Percentiles rank a stretch among this genome's conserved stretches.
phyloP scores from a whole-genome alignment of 1,284 basidiomycete species.

The Exobasidium cylindrosporum region DNA sequence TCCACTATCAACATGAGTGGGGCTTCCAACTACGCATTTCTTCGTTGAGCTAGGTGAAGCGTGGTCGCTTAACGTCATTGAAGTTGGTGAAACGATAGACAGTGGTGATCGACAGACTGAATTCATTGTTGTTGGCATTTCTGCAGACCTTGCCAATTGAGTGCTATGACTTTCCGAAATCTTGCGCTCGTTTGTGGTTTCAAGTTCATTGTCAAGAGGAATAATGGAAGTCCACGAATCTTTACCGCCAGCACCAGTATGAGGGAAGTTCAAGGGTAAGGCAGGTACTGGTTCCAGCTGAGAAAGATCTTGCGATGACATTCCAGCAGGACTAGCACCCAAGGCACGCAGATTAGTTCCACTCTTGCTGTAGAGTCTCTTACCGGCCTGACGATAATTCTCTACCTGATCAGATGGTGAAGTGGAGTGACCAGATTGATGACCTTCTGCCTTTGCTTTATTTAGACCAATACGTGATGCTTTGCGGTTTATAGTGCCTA shows the following conservation, averaged over 20 bases:
- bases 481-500: not conserved
- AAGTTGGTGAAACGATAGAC: not conserved
- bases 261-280: not conserved
- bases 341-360: slow-evolving; percentile 3
- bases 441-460: not conserved
- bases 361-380: not conserved
- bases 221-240: no score
- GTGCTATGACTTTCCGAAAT: not conserved
- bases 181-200: no score
- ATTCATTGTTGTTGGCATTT: not conserved
- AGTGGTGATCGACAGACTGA: not conserved
- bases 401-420: not conserved
- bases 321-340: slow-evolving; percentile 8
- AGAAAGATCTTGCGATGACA: not conserved
- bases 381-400: no score
- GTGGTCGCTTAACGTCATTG: not conserved
- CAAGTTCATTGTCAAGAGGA: no score
- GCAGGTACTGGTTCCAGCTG: not conserved
- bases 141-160: not conserved
- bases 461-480: not conserved
- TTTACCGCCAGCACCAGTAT: not conserved
- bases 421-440: not conserved
- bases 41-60: not conserved
- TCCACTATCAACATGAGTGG: slow-evolving; percentile 6
- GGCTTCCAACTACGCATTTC: not conserved